phyloP scores from a whole-genome alignment of 202 grass and related monocot genomes.

The Saccharum hybrid region DNA sequence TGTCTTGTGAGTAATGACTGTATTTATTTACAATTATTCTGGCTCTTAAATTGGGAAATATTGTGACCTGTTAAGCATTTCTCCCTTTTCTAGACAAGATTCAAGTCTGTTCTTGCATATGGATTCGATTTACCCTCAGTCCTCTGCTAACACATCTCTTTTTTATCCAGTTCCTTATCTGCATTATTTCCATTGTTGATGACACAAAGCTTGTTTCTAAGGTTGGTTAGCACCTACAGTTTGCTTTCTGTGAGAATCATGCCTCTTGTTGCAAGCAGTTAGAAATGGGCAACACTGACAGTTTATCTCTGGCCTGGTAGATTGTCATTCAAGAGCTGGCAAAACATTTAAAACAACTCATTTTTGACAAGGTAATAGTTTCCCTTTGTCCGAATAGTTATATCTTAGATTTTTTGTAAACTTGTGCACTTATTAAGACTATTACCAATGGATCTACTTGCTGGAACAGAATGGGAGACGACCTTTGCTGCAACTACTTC shows the following conservation, averaged over 20 bases:
- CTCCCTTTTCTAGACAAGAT: neutral
- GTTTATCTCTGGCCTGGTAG: conserved; percentile 51
- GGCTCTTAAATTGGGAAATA: neutral
- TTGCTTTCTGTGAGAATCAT: neutral
- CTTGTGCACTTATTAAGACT: neutral
- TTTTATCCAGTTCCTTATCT: conserved; percentile 64
- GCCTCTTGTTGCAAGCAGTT: neutral
- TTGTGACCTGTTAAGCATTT: neutral
- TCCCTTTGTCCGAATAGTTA: neutral
- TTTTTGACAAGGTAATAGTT: conserved; percentile 78
- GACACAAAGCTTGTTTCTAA: conserved; percentile 93
- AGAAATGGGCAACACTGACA: neutral
- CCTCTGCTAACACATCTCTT: conserved; percentile 41
- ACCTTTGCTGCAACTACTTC: conserved; percentile 75
- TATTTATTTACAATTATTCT: neutral
- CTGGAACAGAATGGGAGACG: conserved; percentile 84
- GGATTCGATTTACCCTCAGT: neutral
- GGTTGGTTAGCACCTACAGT: conserved; percentile 43
- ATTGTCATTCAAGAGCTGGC: conserved; percentile 69
- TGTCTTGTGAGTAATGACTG: conserved; percentile 72
- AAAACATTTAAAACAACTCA: conserved; percentile 67
- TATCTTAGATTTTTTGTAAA: conserved; percentile 18
- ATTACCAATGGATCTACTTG: conserved; percentile 32
- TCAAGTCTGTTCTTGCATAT: neutral
- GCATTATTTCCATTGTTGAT: conserved; percentile 85